phyloP scores from a whole-genome alignment of 1,139 yeast species.

The Debaryomyces udenii region DNA sequence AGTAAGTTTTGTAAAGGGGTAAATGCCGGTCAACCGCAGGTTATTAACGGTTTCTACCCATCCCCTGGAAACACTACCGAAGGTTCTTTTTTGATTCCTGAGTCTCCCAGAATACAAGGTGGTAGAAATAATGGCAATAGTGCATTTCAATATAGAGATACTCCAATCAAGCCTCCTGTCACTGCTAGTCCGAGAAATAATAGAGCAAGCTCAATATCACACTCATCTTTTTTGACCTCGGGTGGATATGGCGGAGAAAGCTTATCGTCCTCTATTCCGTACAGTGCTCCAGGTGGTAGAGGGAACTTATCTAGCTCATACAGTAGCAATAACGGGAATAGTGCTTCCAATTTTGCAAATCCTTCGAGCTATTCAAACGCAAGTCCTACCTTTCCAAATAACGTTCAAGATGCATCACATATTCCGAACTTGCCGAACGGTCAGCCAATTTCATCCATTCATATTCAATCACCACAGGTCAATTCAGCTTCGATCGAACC shows the following conservation, averaged over 20 bases:
- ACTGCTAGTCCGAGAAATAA: constrained; percentile 43
- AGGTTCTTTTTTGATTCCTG: constrained; percentile 19
- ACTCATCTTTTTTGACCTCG: constrained; percentile 39
- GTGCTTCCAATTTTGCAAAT: constrained; percentile 5
- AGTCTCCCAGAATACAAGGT: constrained; percentile 17
- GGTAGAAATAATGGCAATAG: constrained; percentile 3
- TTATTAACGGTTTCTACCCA: constrained; percentile 25
- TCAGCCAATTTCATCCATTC: constrained; percentile 60
- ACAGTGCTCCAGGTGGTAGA: constrained; percentile 70
- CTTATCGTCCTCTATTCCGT: constrained; percentile 67
- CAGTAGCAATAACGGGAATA: constrained; percentile 5
- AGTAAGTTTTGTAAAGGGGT: not conserved
- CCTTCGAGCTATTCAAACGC: constrained; percentile 9
- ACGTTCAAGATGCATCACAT: constrained; percentile 23
- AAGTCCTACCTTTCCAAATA: constrained; percentile 17
- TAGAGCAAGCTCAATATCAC: constrained; percentile 48
- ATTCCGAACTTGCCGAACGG: constrained; percentile 54
- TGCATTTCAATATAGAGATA: constrained; percentile 16
- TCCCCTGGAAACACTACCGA: constrained; percentile 13
- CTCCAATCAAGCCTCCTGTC: constrained; percentile 31
- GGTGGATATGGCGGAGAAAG: constrained; percentile 47
- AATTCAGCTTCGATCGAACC: constrained; percentile 60
- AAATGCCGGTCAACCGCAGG: constrained; percentile 13
- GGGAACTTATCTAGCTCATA: constrained; percentile 21
- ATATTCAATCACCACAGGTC: constrained; percentile 71